These are phyloP conservation scores for Wickerhamiella sergipiensis DNA, from an alignment of 805 yeast species.

Conservation along the genomic window DNA sequence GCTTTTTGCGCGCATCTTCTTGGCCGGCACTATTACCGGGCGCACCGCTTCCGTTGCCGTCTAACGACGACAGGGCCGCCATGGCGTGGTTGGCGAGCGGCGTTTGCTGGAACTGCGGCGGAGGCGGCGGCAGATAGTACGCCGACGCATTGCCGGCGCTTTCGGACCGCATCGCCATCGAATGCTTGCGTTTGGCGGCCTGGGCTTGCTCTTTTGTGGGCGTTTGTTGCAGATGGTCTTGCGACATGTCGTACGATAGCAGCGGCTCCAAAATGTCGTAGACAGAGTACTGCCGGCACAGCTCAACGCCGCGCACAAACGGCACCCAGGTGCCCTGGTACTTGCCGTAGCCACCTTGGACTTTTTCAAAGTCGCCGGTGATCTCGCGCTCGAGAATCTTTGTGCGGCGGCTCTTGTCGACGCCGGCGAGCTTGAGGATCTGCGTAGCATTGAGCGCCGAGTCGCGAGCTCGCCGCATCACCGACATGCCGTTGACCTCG, in stretches of 20 bases:
- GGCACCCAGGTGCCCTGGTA: slow-evolving; percentile 64
- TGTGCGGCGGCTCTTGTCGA: slow-evolving; percentile 51
- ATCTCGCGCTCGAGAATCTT: slow-evolving; percentile 52
- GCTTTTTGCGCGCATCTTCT: slow-evolving; percentile 8
- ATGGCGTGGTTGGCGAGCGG: slow-evolving; percentile 8
- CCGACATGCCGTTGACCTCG: slow-evolving; percentile 45
- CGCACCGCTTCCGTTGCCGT: no score
- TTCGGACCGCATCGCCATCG: slow-evolving; percentile 1
- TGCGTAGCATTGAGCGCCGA: slow-evolving; percentile 63
- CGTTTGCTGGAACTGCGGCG: neutral
- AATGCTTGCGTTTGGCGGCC: slow-evolving; percentile 26
- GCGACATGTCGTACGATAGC: slow-evolving; percentile 30
- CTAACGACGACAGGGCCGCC: slow-evolving; percentile 11
- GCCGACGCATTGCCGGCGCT: neutral
- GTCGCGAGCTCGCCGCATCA: slow-evolving; percentile 52
- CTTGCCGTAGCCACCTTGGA: slow-evolving; percentile 63
- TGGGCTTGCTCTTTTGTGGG: slow-evolving; percentile 38
- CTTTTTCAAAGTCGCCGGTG: slow-evolving; percentile 53
- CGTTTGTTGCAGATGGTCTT: slow-evolving; percentile 26
- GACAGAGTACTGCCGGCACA: slow-evolving; percentile 49
- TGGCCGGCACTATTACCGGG: no score
- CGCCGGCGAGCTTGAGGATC: slow-evolving; percentile 51
- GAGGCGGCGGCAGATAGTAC: neutral
- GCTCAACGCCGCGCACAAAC: slow-evolving; percentile 39
- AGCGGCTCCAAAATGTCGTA: slow-evolving; percentile 39